A percentile compares a stretch with the other conserved stretches of the same genome.
Conservation (phyloP, 192 early-diverging fungal species). For the Chytriomyces hyalinus region DNA sequence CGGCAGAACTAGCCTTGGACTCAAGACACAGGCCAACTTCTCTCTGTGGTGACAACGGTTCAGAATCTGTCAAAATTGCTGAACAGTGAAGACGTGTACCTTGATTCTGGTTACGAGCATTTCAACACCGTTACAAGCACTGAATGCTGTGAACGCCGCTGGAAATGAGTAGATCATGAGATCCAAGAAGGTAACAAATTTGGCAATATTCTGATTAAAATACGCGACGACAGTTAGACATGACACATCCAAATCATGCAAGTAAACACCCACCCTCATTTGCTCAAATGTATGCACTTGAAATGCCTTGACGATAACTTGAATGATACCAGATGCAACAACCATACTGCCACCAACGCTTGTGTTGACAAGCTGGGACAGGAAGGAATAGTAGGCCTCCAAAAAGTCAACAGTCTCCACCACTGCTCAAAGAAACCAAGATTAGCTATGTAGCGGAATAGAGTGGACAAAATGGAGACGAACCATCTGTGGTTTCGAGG, state of each 20-base stretch:
- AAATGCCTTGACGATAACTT: slow-evolving; percentile 75
- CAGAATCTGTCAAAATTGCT: not conserved
- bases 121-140: slow-evolving; percentile 80
- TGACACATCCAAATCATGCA: not conserved
- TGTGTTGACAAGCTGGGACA: slow-evolving; percentile 78
- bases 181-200: slow-evolving; percentile 80
- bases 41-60: slow-evolving; percentile 39
- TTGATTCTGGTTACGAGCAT: slow-evolving; percentile 80
- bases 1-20: not conserved
- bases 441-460: not conserved
- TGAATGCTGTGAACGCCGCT: slow-evolving; percentile 80
- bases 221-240: not conserved
- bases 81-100: slow-evolving; percentile 33
- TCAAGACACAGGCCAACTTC: slow-evolving; percentile 62
- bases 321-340: slow-evolving; percentile 88
- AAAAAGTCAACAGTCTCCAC: slow-evolving; percentile 63
- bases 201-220: slow-evolving; percentile 46
- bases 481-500: slow-evolving; percentile 40
- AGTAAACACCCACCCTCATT: slow-evolving; percentile 54
- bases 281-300: slow-evolving; percentile 65
- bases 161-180: slow-evolving; percentile 78
- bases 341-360: slow-evolving; percentile 88
- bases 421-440: not conserved
- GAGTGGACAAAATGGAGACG: not conserved
- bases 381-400: slow-evolving; percentile 81